phyloP scores from a whole-genome alignment of 1,284 basidiomycete genomes.

The Phlebopus sp. region DNA sequence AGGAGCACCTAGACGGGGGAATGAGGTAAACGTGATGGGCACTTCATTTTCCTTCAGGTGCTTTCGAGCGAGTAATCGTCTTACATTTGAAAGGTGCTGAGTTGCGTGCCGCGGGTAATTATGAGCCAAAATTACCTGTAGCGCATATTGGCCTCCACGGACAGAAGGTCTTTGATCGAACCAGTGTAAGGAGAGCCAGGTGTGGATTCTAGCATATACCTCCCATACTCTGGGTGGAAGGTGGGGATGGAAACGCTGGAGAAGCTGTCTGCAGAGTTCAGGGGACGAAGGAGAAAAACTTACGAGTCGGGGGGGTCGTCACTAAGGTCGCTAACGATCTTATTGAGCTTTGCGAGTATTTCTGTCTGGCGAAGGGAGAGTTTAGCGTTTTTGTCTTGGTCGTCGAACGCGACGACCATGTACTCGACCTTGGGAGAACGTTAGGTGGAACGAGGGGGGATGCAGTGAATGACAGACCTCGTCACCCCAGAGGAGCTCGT shows the following conservation, averaged over 20 bases:
- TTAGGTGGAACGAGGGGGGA: background rate
- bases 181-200: conserved; percentile 94
- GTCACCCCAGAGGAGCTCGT: conserved; percentile 97
- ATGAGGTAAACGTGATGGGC: conserved; percentile 94
- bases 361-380: conserved; percentile 92
- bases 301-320: conserved; percentile 61
- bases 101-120: background rate
- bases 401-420: conserved; percentile 89
- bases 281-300: conserved; percentile 22
- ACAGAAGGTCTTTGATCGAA: conserved; percentile 78
- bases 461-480: conserved; percentile 60
- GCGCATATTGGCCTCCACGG: conserved; percentile 94
- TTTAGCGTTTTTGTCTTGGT: conserved; percentile 75
- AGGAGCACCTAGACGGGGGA: conserved; percentile 86
- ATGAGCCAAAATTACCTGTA: conserved; percentile 53
- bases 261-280: conserved; percentile 7
- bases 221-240: conserved; percentile 98
- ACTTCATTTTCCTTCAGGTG: conserved; percentile 86
- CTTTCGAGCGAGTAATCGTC: conserved; percentile 81
- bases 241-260: conserved; percentile 75
- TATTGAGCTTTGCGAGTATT: conserved; percentile 81
- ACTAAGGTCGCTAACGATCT: conserved; percentile 66
- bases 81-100: conserved; percentile 31
- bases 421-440: conserved; percentile 78
- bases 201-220: conserved; percentile 98